Evolutionary conservation across 345 rosid genomes (phyloP).

Genomic region (Gossypium stocksii): DNA sequence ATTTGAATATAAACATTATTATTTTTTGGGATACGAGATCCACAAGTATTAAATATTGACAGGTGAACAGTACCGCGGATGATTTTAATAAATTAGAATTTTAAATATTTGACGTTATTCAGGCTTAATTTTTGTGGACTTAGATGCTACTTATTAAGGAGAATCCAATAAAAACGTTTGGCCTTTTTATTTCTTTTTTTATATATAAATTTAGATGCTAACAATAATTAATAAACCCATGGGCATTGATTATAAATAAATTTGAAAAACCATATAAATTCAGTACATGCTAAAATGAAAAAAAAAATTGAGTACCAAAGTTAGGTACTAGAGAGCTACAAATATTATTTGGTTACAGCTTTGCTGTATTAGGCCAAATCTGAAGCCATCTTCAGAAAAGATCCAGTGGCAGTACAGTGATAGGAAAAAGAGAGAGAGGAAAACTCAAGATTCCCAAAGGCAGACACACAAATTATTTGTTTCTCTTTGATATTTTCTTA

Average conservation of each 20-base stretch:
- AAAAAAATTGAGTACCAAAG: neutral
- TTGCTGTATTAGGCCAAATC: constrained; percentile 9
- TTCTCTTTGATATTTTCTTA: neutral
- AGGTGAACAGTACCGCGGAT: neutral
- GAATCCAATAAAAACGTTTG: neutral
- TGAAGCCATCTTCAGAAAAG: neutral
- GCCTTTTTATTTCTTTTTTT: too few relatives aligned
- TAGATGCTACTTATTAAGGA: neutral
- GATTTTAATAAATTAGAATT: too few relatives aligned
- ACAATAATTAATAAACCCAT: too few relatives aligned
- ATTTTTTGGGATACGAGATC: neutral
- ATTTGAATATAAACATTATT: neutral
- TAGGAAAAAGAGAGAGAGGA: neutral
- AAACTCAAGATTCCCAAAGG: neutral
- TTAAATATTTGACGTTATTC: too few relatives aligned
- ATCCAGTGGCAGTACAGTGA: neutral
- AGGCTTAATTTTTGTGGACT: too few relatives aligned
- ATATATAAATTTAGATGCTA: neutral
- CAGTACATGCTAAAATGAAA: neutral
- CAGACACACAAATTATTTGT: neutral
- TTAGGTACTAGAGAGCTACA: neutral
- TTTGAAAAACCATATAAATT: neutral
- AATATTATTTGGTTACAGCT: neutral
- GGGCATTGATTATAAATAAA: neutral
- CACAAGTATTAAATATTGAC: neutral